Evolutionary conservation across 345 rosid genomes (phyloP).

Genomic region (Acer negundo): DNA sequence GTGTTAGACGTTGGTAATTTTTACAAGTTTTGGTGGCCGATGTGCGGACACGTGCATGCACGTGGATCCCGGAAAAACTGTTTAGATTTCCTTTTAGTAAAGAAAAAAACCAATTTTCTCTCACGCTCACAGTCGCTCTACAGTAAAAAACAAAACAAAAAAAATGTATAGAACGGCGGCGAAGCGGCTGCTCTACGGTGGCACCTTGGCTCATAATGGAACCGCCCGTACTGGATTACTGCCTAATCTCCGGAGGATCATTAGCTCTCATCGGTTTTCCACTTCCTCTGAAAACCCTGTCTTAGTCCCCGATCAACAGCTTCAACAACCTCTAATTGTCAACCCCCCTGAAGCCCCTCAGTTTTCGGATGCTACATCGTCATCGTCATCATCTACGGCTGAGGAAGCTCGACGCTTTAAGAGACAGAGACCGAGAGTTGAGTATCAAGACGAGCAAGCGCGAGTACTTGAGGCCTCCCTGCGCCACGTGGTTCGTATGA

Average conservation of each 20-base stretch:
- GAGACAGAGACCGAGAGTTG: conserved; percentile 50
- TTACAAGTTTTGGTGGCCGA: conserved; percentile 7
- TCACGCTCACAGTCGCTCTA: background rate
- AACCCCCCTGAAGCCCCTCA: conserved; percentile 23
- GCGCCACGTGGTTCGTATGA: conserved; percentile 67
- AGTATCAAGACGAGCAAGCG: conserved; percentile 73
- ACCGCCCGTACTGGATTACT: conserved; percentile 23
- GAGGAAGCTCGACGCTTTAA: conserved; percentile 42
- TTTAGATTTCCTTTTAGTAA: background rate
- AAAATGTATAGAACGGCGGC: conserved; percentile 69
- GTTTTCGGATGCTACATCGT: conserved; percentile 36
- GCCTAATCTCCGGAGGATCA: conserved; percentile 21
- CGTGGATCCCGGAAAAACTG: conserved; percentile 20
- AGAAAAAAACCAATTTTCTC: background rate
- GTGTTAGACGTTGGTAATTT: background rate
- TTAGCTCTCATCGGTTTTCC: conserved; percentile 39
- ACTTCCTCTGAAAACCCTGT: conserved; percentile 36
- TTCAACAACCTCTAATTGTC: conserved; percentile 10
- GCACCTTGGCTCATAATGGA: conserved; percentile 10
- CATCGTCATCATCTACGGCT: conserved; percentile 13
- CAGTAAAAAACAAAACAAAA: background rate
- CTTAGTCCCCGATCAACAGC: conserved; percentile 27
- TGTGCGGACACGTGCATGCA: conserved; percentile 16
- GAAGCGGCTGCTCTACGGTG: conserved; percentile 46
- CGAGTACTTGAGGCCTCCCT: conserved; percentile 80